Evolutionary conservation across 305 asterid species (phyloP).

Genomic region (Fraxinus dipetala): DNA sequence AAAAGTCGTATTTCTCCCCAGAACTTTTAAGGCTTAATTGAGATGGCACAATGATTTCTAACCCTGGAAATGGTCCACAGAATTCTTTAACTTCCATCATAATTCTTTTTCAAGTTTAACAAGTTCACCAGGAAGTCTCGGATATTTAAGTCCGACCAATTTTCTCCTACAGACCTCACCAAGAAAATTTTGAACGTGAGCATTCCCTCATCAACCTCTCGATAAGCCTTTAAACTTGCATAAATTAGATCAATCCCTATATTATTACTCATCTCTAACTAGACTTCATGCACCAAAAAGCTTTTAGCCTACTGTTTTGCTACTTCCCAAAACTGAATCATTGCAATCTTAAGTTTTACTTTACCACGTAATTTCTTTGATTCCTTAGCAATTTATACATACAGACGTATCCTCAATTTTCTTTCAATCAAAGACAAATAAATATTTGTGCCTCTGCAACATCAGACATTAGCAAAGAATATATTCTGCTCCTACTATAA

Average conservation of each 20-base stretch:
- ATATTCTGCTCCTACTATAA: neutral
- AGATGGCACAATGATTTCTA: neutral
- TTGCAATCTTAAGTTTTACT: neutral
- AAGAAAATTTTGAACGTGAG: neutral
- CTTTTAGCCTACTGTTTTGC: neutral
- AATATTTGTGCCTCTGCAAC: neutral
- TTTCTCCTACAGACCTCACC: neutral
- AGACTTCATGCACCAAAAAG: neutral
- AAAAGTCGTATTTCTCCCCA: neutral
- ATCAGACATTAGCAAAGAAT: neutral
- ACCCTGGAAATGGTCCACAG: neutral
- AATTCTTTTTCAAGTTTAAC: neutral
- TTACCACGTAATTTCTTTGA: neutral
- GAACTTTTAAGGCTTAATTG: neutral
- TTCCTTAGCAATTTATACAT: neutral
- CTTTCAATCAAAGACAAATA: neutral
- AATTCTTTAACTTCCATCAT: neutral
- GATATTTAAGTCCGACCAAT: neutral
- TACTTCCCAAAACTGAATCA: neutral
- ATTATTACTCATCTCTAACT: neutral
- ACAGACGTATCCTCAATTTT: neutral
- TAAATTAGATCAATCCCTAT: neutral
- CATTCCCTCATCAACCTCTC: neutral
- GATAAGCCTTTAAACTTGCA: neutral
- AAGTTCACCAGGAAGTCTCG: neutral